phyloP scores from a whole-genome alignment of 495 filamentous ascomycete genomes.

The Daldinia bambusicola region DNA sequence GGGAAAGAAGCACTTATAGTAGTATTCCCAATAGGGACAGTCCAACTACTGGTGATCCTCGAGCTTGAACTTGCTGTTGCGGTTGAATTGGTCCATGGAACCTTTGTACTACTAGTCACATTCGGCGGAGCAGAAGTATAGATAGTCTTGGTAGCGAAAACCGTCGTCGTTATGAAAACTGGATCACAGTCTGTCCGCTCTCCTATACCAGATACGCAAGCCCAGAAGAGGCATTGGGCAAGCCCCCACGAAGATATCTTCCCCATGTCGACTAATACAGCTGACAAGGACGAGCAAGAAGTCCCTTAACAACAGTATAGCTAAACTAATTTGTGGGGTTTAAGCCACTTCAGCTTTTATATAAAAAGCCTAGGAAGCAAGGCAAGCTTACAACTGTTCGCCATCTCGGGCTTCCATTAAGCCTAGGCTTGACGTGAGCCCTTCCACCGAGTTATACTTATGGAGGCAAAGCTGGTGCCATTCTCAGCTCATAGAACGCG shows the following conservation, averaged over 20 bases:
- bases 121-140: conserved; percentile 35
- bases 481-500: conserved; percentile 38
- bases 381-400: conserved; percentile 22
- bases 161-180: conserved; percentile 38
- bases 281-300: conserved; percentile 21
- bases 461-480: conserved; percentile 25
- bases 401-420: conserved; percentile 6
- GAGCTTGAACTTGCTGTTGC: conserved; percentile 8
- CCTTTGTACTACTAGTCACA: conserved; percentile 26
- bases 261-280: conserved; percentile 26
- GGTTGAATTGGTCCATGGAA: conserved; percentile 23
- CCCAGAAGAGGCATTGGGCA: conserved; percentile 37
- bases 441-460: conserved; percentile 29
- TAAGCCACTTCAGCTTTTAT: conserved; percentile 27
- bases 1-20: conserved; percentile 9
- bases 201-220: conserved; percentile 23
- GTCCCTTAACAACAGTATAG: conserved; percentile 7
- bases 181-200: conserved; percentile 26
- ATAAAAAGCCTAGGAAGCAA: conserved; percentile 20
- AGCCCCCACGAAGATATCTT: conserved; percentile 29
- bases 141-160: conserved; percentile 42
- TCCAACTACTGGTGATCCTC: conserved; percentile 13
- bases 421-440: conserved; percentile 20
- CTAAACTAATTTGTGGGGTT: conserved; percentile 19
- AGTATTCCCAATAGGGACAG: conserved; percentile 5